Percentiles rank a stretch among this genome's conserved stretches.
These are phyloP conservation scores for Aspergillus ochraceus DNA, from an alignment of 2,329 filamentous ascomycete species.

Conservation along the genomic window DNA sequence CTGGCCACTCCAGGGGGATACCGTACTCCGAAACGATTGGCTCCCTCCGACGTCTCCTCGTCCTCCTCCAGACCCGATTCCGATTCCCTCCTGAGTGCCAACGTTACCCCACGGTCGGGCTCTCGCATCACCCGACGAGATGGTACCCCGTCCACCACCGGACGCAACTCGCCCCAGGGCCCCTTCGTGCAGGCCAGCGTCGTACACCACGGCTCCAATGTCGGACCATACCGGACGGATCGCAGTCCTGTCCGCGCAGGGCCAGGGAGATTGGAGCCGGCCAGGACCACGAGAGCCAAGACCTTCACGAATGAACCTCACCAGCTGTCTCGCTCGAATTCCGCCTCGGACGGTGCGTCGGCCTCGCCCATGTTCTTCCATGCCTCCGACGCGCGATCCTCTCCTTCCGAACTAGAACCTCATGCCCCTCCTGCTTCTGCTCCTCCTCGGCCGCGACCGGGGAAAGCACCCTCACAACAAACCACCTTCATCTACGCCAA, in stretches of 20 bases:
- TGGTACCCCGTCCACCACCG: slow-evolving; percentile 49
- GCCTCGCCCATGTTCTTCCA: slow-evolving; percentile 79
- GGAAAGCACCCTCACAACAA: slow-evolving; percentile 24
- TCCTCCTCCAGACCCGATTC: slow-evolving; percentile 49
- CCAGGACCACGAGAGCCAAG: slow-evolving; percentile 37
- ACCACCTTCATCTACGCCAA: slow-evolving; percentile 41
- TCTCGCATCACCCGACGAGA: slow-evolving; percentile 70
- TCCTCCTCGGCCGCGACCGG: slow-evolving; percentile 22
- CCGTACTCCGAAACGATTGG: slow-evolving; percentile 34
- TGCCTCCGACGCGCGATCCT: slow-evolving; percentile 71
- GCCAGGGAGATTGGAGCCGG: slow-evolving; percentile 27
- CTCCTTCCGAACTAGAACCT: slow-evolving; percentile 38
- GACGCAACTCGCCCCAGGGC: slow-evolving; percentile 27
- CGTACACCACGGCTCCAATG: slow-evolving; percentile 22
- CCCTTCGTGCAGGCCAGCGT: slow-evolving; percentile 29
- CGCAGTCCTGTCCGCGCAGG: slow-evolving; percentile 35
- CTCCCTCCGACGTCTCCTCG: slow-evolving; percentile 31
- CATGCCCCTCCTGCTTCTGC: too few species aligned
- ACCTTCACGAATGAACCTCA: slow-evolving; percentile 39
- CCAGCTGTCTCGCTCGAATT: slow-evolving; percentile 32
- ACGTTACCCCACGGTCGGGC: slow-evolving; percentile 77
- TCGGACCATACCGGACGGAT: slow-evolving; percentile 29
- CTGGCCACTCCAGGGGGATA: slow-evolving; percentile 47
- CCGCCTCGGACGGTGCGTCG: slow-evolving; percentile 35
- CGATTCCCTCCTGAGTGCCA: slow-evolving; percentile 60